Evolutionary conservation across 306 rosid genomes (phyloP), one percentile per base, ranked within the genome.

Genomic region (Prinsepia uniflora): DNA sequence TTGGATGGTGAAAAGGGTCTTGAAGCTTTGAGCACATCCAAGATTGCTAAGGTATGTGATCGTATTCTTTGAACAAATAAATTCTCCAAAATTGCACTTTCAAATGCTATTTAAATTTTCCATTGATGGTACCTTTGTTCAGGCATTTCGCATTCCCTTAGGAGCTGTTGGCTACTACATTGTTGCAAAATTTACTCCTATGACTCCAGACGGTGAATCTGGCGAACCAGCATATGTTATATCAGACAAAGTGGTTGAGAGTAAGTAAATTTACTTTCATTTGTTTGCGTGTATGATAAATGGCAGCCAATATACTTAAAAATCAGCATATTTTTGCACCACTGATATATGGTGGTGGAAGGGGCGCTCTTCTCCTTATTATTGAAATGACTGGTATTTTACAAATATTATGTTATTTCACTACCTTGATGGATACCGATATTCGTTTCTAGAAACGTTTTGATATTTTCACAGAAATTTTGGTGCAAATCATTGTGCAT

Each of bases 81-180:
- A 67, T 49, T 62, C 18, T 30, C 53, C 12, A 22, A 7, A 59
- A 50, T 71, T 60, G 50, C 46, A 36, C 48, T 68, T 9, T 42
- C 63, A 41, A 63, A 72, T 42, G 10, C 15, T 61, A 43, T 70
- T 63, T 56, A 52, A 79, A 52, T 60, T 75, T 57, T 61, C 60
- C 59, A 68, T 52, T 82, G 48, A 63, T 71, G 68, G 57, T 83
- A 66, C 58, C 63, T 67, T 41, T 74, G 54, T 52, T 78, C 71
- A 94, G 99, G 96, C 92, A 19, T 89, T 94, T 76, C 99, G 97
- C 81, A 79, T 94, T 77, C 97, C 99, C 52, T 84, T 94, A 58
- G 97, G 96, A 56, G 99, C 99, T 72, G 92, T 94, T 83, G 99
- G 96, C 78, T 91, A 62, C 71, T 86, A 91, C 75, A 83, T 94